Conservation (phyloP, 257 asterid genomes). For the Ajuga chamaepitys region DNA sequence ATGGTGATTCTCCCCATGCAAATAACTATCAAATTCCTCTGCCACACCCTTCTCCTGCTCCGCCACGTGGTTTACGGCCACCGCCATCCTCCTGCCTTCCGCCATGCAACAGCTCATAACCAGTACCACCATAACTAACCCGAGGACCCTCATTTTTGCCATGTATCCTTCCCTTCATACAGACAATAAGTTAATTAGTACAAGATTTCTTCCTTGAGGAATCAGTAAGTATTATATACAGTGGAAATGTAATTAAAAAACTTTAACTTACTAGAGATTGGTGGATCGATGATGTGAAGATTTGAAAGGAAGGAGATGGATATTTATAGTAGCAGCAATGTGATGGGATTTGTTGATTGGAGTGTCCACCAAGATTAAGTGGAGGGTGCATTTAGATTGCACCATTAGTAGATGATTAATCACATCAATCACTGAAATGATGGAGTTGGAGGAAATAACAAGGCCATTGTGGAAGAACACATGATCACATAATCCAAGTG, state of each 20-base stretch:
- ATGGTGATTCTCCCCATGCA: constrained; percentile 32
- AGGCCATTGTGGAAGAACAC: neutral
- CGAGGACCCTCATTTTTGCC: neutral
- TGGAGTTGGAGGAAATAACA: constrained; percentile 14
- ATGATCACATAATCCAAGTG: constrained; percentile 23
- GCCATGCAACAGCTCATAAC: constrained; percentile 11
- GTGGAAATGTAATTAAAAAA: too few species aligned
- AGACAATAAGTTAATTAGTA: too few species aligned
- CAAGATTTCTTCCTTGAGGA: too few species aligned
- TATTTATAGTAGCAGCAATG: neutral
- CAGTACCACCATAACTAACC: constrained; percentile 6
- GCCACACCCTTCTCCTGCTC: neutral
- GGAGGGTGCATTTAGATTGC: constrained; percentile 32
- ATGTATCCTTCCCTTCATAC: neutral
- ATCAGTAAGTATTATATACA: too few species aligned
- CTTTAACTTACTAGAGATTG: neutral
- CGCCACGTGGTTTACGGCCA: neutral
- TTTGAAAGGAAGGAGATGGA: too few species aligned
- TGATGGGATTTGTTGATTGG: constrained; percentile 20
- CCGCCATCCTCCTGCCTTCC: constrained; percentile 1
- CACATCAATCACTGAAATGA: constrained; percentile 18
- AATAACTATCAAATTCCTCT: neutral
- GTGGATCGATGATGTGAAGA: neutral
- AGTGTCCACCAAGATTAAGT: constrained; percentile 48
- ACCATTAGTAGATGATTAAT: constrained; percentile 10